Base-by-base conservation (phyloP, 768 basidiomycete genomes). In the Lactifluus echinatus region DNA sequence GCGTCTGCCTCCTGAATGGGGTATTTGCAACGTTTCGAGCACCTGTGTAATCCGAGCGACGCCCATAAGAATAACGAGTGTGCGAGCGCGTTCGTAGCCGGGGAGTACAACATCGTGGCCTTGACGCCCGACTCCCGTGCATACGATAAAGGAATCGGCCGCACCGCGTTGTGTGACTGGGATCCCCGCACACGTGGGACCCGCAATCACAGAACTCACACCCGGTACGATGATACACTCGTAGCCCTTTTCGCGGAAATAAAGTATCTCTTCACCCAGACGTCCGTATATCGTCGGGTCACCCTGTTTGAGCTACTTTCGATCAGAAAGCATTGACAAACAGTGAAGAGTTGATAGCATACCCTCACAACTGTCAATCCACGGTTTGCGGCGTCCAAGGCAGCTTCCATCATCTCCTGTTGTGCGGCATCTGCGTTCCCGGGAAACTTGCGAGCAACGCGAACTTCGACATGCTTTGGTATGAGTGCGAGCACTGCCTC, bases 361-460 rank as follows among this genome's bases (percentile, higher is more conserved):
- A 91, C 89, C 52, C 95, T 76, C 33, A 99, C 88, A 24, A 99
- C 94, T 6, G 83, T 87, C 57, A 92, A 72, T 0, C 95, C 96
- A 17, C 76, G 77, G 49, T 71, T 74, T 0, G 92, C 94, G 12
- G 85, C 93, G 31, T 87, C 87, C 8, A 97, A 73, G 2, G 93
- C 96, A 4, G 86, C 82, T 58, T 88, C 82, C 92, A 96, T 95
- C 78, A 98, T 83, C 72, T 98, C 96, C 36, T 77, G 80, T 69
- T 99, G 96, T 1, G 94, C 93, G 14, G 87, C 86, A 48, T 99
- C 95, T 2, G 93, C 91, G 67, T 98, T 98, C 0, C 96, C 96
- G 0, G 96, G 96, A 73, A 95, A 97, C 67, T 99, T 99, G 63
- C 87, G 86, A 17, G 96, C 96, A 64, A 98, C 96, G 47, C 85